These are phyloP conservation scores for Zymoseptoria ardabiliae DNA, from an alignment of 2,329 filamentous ascomycete genomes.

Conservation along the genomic window DNA sequence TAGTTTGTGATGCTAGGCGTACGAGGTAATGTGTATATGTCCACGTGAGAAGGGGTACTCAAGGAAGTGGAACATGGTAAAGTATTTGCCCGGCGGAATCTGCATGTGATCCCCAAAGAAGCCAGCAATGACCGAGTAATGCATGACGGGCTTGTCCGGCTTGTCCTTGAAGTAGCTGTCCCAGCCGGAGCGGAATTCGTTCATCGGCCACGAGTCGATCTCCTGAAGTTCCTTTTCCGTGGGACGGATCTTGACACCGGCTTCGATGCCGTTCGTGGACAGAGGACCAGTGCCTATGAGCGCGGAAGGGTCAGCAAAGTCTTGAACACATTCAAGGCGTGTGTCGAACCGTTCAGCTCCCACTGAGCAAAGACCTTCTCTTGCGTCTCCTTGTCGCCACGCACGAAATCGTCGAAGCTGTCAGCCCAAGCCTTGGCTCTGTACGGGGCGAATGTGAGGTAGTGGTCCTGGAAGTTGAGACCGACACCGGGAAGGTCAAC, in stretches of 20 bases:
- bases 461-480: slow-evolving; percentile 70
- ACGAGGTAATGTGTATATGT: slow-evolving; percentile 57
- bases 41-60: slow-evolving; percentile 72
- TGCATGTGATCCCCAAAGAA: slow-evolving; percentile 47
- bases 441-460: slow-evolving; percentile 63
- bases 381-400: slow-evolving; percentile 65
- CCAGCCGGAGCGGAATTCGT: slow-evolving; percentile 68
- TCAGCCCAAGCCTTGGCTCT: slow-evolving; percentile 68
- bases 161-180: slow-evolving; percentile 78
- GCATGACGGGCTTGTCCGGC: slow-evolving; percentile 81
- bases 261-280: slow-evolving; percentile 72
- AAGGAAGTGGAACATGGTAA: slow-evolving; percentile 77
- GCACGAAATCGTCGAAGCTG: slow-evolving; percentile 72
- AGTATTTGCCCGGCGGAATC: slow-evolving; percentile 71
- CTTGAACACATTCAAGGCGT: background rate
- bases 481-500: slow-evolving; percentile 67
- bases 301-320: background rate
- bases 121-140: slow-evolving; percentile 69
- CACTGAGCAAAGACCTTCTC: slow-evolving; percentile 69
- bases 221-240: slow-evolving; percentile 59
- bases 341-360: slow-evolving; percentile 54
- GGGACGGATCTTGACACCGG: slow-evolving; percentile 70
- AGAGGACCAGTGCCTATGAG: slow-evolving; percentile 58
- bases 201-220: slow-evolving; percentile 66
- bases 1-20: background rate